A percentile compares a stretch with the other conserved stretches of the same genome.
phyloP scores from a whole-genome alignment of 257 asterid genomes.

The Solanum appendiculatum region DNA sequence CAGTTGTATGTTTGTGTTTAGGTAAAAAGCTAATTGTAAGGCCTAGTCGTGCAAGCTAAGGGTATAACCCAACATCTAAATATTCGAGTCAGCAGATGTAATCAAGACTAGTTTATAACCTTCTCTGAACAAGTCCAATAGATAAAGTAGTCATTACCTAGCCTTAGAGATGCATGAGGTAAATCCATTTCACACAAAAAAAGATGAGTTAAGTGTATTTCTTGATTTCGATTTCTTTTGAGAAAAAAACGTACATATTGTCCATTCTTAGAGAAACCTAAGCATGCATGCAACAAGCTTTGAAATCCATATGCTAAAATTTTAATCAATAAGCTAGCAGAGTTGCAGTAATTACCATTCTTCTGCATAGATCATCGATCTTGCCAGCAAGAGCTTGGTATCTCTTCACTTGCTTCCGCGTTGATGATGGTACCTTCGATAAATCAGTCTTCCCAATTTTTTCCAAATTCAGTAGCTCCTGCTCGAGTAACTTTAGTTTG shows the following conservation, averaged over 20 bases:
- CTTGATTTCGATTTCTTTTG: not conserved
- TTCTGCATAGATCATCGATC: conserved; percentile 80
- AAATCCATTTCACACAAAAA: not conserved
- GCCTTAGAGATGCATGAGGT: not conserved
- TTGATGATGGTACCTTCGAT: conserved; percentile 64
- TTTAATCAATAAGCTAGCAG: not conserved
- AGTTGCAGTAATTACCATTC: conserved; percentile 50
- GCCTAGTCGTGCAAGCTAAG: not conserved
- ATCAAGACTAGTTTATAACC: not conserved
- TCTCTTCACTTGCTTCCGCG: conserved; percentile 89
- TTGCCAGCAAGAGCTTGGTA: conserved; percentile 84
- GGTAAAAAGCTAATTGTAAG: not conserved
- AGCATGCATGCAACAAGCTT: not conserved
- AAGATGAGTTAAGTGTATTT: not conserved
- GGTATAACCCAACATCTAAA: not conserved
- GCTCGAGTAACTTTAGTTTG: conserved; percentile 76
- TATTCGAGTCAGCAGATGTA: not conserved
- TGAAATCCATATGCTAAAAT: not conserved
- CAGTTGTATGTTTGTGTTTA: not conserved
- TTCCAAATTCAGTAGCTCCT: conserved; percentile 78
- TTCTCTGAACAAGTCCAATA: not conserved
- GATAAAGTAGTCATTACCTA: not conserved
- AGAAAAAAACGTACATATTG: not conserved
- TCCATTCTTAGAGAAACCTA: not conserved
- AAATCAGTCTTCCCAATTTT: conserved; percentile 51